Conservation (phyloP, 495 filamentous ascomycete species). For the Penicillium ochrochloron region DNA sequence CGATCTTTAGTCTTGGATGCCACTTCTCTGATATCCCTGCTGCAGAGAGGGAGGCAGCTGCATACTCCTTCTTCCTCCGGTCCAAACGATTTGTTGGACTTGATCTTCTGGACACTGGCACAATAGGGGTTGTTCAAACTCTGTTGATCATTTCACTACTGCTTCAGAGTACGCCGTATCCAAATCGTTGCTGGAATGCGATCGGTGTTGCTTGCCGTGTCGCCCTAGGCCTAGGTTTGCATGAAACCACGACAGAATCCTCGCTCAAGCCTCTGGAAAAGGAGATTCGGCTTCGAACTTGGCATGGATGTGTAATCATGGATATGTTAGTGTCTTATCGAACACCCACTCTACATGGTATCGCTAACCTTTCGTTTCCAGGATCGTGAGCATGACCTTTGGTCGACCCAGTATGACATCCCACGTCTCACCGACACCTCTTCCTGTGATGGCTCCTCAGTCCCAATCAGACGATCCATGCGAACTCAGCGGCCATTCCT, state of each 20-base stretch:
- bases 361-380: conserved; percentile 19
- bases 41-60: conserved; percentile 39
- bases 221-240: conserved; percentile 52
- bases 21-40: conserved; percentile 48
- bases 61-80: conserved; percentile 51
- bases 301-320: conserved; percentile 55
- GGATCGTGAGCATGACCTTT: conserved; percentile 54
- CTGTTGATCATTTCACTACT: conserved; percentile 48
- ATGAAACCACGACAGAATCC: conserved; percentile 36
- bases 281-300: conserved; percentile 51
- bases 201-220: conserved; percentile 53
- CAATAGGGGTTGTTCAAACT: conserved; percentile 51
- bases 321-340: conserved; percentile 42
- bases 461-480: conserved; percentile 28
- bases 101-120: conserved; percentile 49
- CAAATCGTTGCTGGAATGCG: conserved; percentile 52
- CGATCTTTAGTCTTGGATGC: conserved; percentile 49
- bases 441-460: conserved; percentile 32
- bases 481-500: conserved; percentile 26
- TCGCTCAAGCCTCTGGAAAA: conserved; percentile 38
- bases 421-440: conserved; percentile 37
- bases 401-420: conserved; percentile 52
- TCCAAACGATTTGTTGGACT: conserved; percentile 49
- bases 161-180: conserved; percentile 52
- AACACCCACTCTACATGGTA: not conserved